phyloP scores from a whole-genome alignment of 495 filamentous ascomycete genomes.

The Parathielavia appendiculata region DNA sequence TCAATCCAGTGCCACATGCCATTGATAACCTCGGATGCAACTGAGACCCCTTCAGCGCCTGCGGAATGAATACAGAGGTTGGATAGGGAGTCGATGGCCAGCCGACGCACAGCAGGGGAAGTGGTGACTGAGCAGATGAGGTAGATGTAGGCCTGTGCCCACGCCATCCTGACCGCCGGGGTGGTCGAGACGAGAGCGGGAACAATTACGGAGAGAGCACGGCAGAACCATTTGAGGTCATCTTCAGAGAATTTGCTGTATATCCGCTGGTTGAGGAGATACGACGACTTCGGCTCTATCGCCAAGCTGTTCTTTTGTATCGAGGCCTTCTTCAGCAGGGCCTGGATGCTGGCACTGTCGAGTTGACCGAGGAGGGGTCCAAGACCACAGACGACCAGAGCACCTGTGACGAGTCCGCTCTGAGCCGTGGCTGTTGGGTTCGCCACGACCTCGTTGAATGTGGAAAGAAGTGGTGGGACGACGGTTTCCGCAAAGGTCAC shows the following conservation, averaged over 20 bases:
- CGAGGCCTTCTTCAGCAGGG: constrained; percentile 52
- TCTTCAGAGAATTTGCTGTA: constrained; percentile 74
- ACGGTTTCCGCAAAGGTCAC: constrained; percentile 55
- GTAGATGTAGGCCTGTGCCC: constrained; percentile 80
- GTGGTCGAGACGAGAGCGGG: constrained; percentile 32
- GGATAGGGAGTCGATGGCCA: constrained; percentile 54
- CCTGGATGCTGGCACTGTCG: constrained; percentile 39
- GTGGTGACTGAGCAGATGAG: constrained; percentile 58
- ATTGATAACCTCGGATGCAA: constrained; percentile 55
- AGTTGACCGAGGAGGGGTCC: constrained; percentile 42
- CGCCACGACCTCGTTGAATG: constrained; percentile 66
- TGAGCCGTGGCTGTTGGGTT: constrained; percentile 75
- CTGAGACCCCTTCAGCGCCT: constrained; percentile 31
- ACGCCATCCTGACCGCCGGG: constrained; percentile 46
- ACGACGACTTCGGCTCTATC: constrained; percentile 69
- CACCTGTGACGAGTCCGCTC: constrained; percentile 66
- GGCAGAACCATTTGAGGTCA: constrained; percentile 70
- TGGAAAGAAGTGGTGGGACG: constrained; percentile 61
- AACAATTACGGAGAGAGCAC: constrained; percentile 61
- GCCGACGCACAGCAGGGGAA: constrained; percentile 53
- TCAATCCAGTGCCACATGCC: constrained; percentile 82
- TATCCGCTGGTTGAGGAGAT: constrained; percentile 74
- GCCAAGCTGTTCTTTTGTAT: constrained; percentile 58
- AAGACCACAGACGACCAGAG: constrained; percentile 67
- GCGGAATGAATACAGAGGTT: constrained; percentile 51